Conservation (phyloP, 768 basidiomycete species). For the Boletus reticuloceps region DNA sequence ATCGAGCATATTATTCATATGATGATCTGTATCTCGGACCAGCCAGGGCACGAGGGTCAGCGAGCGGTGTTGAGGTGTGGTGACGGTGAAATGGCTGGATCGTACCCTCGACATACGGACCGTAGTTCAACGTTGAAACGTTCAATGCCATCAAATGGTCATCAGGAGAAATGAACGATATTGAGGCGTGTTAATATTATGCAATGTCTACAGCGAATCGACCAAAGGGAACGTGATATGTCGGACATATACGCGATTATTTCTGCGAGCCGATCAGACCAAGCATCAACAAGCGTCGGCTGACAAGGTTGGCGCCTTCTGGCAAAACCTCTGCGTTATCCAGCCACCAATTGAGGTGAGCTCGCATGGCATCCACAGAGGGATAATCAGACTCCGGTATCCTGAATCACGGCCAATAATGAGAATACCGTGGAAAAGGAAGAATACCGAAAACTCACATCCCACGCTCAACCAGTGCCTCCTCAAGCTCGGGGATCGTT, state of each 20-base stretch:
- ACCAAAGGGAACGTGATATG: not conserved
- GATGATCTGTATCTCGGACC: too few relatives aligned
- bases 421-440: not conserved
- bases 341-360: slow-evolving; percentile 65
- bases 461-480: slow-evolving; percentile 74
- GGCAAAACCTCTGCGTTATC: slow-evolving; percentile 39
- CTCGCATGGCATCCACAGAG: slow-evolving; percentile 43
- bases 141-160: not conserved
- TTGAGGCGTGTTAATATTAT: slow-evolving; percentile 9
- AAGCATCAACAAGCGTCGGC: slow-evolving; percentile 52
- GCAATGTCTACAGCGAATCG: slow-evolving; percentile 9
- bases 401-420: slow-evolving; percentile 32
- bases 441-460: slow-evolving; percentile 49
- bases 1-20: too few relatives aligned
- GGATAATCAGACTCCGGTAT: slow-evolving; percentile 32
- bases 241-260: slow-evolving; percentile 3
- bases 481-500: slow-evolving; percentile 52
- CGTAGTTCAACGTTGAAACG: too few relatives aligned
- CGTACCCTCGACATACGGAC: too few relatives aligned
- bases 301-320: slow-evolving; percentile 37
- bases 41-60: too few relatives aligned
- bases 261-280: slow-evolving; percentile 34
- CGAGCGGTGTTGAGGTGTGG: too few relatives aligned
- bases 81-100: too few relatives aligned
- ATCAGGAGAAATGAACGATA: not conserved